A percentile compares a stretch with the other conserved stretches of the same genome.
phyloP scores from a whole-genome alignment of 2,329 filamentous ascomycete genomes.

The Biscogniauxia mediterranea region DNA sequence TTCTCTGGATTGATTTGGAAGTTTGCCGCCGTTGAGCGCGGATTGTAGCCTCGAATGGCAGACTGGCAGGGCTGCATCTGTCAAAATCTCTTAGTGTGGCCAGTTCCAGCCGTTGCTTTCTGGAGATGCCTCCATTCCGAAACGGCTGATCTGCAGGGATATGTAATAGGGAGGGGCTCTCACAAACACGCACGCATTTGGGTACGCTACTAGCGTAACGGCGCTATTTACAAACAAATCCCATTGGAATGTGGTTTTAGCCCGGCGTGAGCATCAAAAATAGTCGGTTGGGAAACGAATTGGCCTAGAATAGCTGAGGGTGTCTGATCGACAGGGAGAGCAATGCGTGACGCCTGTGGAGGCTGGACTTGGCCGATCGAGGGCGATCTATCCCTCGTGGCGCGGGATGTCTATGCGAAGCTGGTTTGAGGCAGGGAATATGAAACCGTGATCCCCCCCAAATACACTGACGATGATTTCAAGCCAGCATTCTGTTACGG shows the following conservation, averaged over 20 bases:
- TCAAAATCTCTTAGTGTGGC: not conserved
- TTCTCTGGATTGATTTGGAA: not conserved
- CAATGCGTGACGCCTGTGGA: conserved; percentile 13
- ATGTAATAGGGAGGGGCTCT: conserved; percentile 8
- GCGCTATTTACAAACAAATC: not conserved
- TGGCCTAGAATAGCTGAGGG: conserved; percentile 14
- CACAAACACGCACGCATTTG: not conserved
- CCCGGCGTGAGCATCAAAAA: conserved; percentile 5
- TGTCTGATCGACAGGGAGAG: conserved; percentile 23
- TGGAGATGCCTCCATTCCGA: not conserved
- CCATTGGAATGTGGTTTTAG: not conserved
- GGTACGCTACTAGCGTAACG: conserved; percentile 1
- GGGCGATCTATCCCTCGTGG: conserved; percentile 10
- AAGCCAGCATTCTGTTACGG: conserved; percentile 10
- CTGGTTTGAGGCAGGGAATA: conserved; percentile 24
- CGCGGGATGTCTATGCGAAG: conserved; percentile 14
- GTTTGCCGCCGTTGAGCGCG: not conserved
- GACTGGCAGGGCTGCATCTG: not conserved
- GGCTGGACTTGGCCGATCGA: conserved; percentile 15
- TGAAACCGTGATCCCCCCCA: conserved; percentile 25
- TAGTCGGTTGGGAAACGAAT: conserved; percentile 7
- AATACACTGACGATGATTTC: conserved; percentile 23
- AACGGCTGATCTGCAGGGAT: conserved; percentile 20
- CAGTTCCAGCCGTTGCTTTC: not conserved
- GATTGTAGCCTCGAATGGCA: not conserved